Evolutionary conservation across 2,329 filamentous ascomycete genomes (phyloP), one percentile per base, ranked within the genome.

Genomic region (Davidsoniella virescens): DNA sequence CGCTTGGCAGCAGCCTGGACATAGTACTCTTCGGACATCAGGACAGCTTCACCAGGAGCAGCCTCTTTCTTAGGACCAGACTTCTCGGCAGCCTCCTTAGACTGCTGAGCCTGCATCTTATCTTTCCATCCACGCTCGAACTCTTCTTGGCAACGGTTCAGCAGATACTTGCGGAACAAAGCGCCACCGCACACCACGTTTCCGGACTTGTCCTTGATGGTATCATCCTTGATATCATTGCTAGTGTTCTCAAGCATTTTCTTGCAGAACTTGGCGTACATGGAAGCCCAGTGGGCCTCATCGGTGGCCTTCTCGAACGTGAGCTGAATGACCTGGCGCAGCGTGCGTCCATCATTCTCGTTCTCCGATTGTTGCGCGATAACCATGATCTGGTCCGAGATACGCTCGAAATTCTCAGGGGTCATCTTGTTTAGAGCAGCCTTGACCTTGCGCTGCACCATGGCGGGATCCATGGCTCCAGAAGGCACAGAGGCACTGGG

Each of bases 381-480:
- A 49, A 80, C 74, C 26, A 98, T 75, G 55, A 98, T 94, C 65
- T 95, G 87, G 55, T 88, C 84, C 5, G 92, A 79, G 58, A 98
- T 94, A 69, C 82, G 87, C 63, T 94, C 88, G 60, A 98, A 98
- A 63, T 96, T 98, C 69, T 98, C 92, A 0, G 92, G 92, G 0
- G 92, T 96, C 92, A 98, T 96, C 82, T 98, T 98, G 80, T 98
- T 98, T 60, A 98, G 72, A 54, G 85, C 85, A 56, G 87, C 84
- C 80, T 98, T 98, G 64, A 98, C 92, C 80, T 98, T 98, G 59
- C 90, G 82, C 70, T 98, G 92, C 52, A 98, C 92, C 72, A 92
- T 79, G 59, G 90, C 86, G 20, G 92, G 90, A 56, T 93, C 79
- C 69, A 96, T 76, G 59, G 85, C 74, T 7, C 65, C 62, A 37